These are phyloP conservation scores for Neopestalotiopsis rosae DNA, from an alignment of 2,329 filamentous ascomycete species.

Conservation along the genomic window DNA sequence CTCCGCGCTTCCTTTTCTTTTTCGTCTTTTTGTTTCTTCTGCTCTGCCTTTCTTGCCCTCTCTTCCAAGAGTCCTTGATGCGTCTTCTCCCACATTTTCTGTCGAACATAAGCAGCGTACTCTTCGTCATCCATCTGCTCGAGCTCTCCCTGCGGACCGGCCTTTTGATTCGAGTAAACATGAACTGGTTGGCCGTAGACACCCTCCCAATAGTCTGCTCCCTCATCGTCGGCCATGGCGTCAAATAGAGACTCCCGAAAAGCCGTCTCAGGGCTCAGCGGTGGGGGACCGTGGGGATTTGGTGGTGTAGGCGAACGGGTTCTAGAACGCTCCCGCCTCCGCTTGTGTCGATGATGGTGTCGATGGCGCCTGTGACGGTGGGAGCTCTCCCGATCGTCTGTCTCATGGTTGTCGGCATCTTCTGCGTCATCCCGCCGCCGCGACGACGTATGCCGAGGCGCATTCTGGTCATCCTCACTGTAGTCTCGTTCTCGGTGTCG, in stretches of 20 bases:
- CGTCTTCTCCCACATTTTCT: slow-evolving; percentile 95
- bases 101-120: slow-evolving; percentile 84
- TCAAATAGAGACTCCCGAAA: slow-evolving; percentile 97
- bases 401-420: slow-evolving; percentile 22
- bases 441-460: background rate
- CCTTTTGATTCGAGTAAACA: slow-evolving; percentile 65
- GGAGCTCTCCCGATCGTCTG: slow-evolving; percentile 6
- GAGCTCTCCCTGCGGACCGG: slow-evolving; percentile 58
- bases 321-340: slow-evolving; percentile 35
- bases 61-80: slow-evolving; percentile 84
- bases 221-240: slow-evolving; percentile 95
- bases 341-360: slow-evolving; percentile 34
- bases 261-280: slow-evolving; percentile 72
- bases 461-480: slow-evolving; percentile 12
- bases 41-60: slow-evolving; percentile 64
- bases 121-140: slow-evolving; percentile 93
- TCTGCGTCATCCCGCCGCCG: slow-evolving; percentile 14
- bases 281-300: slow-evolving; percentile 51
- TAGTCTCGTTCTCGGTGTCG: slow-evolving; percentile 26
- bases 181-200: slow-evolving; percentile 98
- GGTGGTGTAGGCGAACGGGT: slow-evolving; percentile 51
- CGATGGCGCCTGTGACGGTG: slow-evolving; percentile 29
- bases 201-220: slow-evolving; percentile 90
- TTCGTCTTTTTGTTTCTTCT: slow-evolving; percentile 49
- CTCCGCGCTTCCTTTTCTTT: slow-evolving; percentile 42